Evolutionary conservation across 1,284 basidiomycete genomes (phyloP).

Genomic region (Entoloma clypeatum): DNA sequence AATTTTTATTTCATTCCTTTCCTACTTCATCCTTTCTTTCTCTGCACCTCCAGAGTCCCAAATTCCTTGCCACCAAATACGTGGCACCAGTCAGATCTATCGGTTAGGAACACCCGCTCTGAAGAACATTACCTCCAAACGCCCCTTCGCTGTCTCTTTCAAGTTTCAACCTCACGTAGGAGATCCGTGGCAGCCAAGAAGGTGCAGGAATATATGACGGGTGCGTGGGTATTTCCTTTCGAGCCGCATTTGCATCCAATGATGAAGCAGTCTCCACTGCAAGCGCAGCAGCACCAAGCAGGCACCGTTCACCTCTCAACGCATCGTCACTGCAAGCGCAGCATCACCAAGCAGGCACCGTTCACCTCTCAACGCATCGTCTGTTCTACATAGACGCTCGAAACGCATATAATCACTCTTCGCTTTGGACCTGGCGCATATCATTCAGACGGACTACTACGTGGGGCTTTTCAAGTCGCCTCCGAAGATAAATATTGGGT

Average conservation of each 20-base stretch:
- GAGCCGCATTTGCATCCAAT: too few relatives aligned
- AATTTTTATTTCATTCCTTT: too few relatives aligned
- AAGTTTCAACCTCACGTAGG: too few relatives aligned
- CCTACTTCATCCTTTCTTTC: too few relatives aligned
- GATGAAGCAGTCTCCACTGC: conserved; percentile 25
- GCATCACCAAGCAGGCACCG: conserved; percentile 66
- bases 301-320: conserved; percentile 78
- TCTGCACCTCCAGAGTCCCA: too few relatives aligned
- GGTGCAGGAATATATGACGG: conserved; percentile 87
- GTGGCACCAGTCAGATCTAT: too few relatives aligned
- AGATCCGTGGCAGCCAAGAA: conserved; percentile 69
- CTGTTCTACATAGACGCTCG: conserved; percentile 74
- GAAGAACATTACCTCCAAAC: too few relatives aligned
- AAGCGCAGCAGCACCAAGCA: conserved; percentile 62
- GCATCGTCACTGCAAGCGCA: conserved; percentile 82
- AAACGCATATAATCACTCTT: conserved; percentile 49
- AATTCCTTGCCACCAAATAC: too few relatives aligned
- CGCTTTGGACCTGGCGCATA: conserved; percentile 58
- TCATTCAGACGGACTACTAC: conserved; percentile 86
- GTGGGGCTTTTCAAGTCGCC: conserved; percentile 90
- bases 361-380: conserved; percentile 83
- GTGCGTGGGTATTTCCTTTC: conserved; percentile 43
- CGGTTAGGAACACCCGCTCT: too few relatives aligned
- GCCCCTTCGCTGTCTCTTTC: too few relatives aligned
- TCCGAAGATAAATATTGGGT: conserved; percentile 66